Conservation (phyloP, 2,329 filamentous ascomycete genomes). For the Hypoxylon sp. region DNA sequence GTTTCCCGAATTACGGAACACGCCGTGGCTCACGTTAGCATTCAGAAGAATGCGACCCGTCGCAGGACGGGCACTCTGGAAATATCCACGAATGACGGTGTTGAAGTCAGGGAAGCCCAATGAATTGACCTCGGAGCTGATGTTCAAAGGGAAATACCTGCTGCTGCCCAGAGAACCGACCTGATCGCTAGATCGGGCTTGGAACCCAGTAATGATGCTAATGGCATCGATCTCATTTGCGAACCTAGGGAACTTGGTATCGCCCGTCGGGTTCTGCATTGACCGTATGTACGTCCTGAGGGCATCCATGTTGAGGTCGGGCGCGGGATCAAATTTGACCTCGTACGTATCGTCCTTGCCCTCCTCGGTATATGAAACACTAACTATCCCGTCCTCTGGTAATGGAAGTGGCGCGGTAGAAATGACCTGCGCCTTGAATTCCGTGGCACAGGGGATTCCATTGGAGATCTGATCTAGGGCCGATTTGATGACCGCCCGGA, state of each 20-base stretch:
- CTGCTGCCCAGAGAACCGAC: constrained; percentile 62
- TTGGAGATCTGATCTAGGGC: constrained; percentile 57
- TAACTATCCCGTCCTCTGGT: constrained; percentile 54
- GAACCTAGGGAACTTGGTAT: constrained; percentile 64
- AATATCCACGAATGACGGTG: constrained; percentile 66
- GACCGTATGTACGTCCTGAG: constrained; percentile 63
- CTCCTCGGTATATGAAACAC: constrained; percentile 56
- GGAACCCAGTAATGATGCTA: constrained; percentile 66
- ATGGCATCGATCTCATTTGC: constrained; percentile 65
- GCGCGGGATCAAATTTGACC: constrained; percentile 61
- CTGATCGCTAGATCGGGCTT: constrained; percentile 57
- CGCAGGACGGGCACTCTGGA: constrained; percentile 68
- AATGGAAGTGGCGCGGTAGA: constrained; percentile 58
- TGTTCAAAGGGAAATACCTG: constrained; percentile 64
- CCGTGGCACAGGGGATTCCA: constrained; percentile 60
- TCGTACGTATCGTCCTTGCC: constrained; percentile 57
- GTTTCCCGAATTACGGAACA: constrained; percentile 62
- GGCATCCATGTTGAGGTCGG: constrained; percentile 57
- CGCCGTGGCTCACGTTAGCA: constrained; percentile 67
- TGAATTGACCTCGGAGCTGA: constrained; percentile 47
- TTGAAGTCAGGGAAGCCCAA: constrained; percentile 55
- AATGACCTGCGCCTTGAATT: constrained; percentile 67
- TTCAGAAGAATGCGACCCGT: constrained; percentile 70
- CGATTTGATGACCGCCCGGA: constrained; percentile 60
- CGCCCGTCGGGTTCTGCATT: constrained; percentile 58